These are phyloP conservation scores for Closterium sp. DNA, from an alignment of 139 green algal species.

Conservation along the genomic window DNA sequence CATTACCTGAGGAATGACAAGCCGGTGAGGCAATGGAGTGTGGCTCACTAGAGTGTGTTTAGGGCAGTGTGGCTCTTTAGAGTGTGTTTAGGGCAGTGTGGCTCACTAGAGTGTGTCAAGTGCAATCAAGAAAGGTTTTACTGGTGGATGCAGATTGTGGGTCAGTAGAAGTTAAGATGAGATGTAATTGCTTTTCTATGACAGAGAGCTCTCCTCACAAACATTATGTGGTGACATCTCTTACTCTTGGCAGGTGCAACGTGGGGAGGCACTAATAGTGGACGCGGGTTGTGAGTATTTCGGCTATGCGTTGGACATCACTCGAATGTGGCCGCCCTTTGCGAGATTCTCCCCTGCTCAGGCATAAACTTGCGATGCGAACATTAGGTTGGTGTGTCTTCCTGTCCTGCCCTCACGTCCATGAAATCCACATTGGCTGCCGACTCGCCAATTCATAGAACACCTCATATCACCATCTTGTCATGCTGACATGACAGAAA, in stretches of 20 bases:
- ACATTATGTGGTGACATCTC: too few species aligned
- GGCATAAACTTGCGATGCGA: conserved; percentile 2
- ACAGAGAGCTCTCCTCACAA: background rate
- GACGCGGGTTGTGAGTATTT: conserved; percentile 87
- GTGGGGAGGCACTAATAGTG: conserved; percentile 76
- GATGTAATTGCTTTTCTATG: background rate
- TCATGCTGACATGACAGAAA: too few species aligned
- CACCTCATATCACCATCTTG: too few species aligned
- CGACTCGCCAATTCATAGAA: too few species aligned
- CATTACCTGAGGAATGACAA: conserved; percentile 34
- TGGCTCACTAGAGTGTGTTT: too few species aligned
- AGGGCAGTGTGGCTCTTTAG: too few species aligned
- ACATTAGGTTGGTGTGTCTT: background rate
- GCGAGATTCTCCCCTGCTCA: conserved; percentile 46
- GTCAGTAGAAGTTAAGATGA: too few species aligned
- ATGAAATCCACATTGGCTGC: too few species aligned
- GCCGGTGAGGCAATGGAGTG: background rate
- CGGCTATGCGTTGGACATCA: conserved; percentile 84
- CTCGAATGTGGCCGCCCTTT: conserved; percentile 79
- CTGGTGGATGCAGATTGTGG: background rate
- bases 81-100: too few species aligned
- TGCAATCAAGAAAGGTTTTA: too few species aligned
- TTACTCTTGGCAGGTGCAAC: conserved; percentile 15
- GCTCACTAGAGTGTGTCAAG: too few species aligned
- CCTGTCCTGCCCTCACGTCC: too few species aligned